These are phyloP conservation scores for Erodium trifolium DNA, from an alignment of 441 rosid genomes.

Conservation along the genomic window DNA sequence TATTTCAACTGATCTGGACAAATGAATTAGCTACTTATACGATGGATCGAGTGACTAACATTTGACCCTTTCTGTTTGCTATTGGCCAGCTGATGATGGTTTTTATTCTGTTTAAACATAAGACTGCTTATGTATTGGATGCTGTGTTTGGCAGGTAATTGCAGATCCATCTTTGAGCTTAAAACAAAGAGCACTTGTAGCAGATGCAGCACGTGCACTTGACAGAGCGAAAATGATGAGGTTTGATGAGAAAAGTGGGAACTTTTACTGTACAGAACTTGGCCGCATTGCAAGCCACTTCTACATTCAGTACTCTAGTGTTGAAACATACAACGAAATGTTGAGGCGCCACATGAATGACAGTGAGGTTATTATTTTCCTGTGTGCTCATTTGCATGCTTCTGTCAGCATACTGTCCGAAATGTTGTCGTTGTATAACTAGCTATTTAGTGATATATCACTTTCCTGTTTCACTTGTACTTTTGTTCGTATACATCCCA, in stretches of 20 bases:
- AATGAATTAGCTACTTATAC: neutral
- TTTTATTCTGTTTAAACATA: slow-evolving; percentile 13
- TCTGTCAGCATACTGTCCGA: slow-evolving; percentile 13
- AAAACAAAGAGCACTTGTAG: slow-evolving; percentile 85
- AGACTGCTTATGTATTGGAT: slow-evolving; percentile 18
- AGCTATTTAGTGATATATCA: neutral
- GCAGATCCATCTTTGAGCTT: slow-evolving; percentile 85
- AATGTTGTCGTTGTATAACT: slow-evolving; percentile 13
- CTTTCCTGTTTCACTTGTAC: neutral
- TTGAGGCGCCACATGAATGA: slow-evolving; percentile 94
- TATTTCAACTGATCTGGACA: slow-evolving; percentile 20
- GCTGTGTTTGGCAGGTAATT: slow-evolving; percentile 52
- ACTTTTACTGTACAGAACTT: slow-evolving; percentile 96
- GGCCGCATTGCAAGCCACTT: slow-evolving; percentile 99
- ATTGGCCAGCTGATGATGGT: slow-evolving; percentile 11
- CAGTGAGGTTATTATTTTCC: slow-evolving; percentile 55
- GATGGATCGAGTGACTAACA: neutral
- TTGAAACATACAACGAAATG: slow-evolving; percentile 96
- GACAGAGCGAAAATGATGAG: slow-evolving; percentile 99
- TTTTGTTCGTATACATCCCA: neutral
- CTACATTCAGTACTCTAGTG: slow-evolving; percentile 96
- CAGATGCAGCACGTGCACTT: slow-evolving; percentile 97
- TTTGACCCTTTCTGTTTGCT: slow-evolving; percentile 1
- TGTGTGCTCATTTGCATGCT: slow-evolving; percentile 10
- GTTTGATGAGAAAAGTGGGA: slow-evolving; percentile 99